phyloP scores from a whole-genome alignment of 805 yeast species.

The Candida patagonica region DNA sequence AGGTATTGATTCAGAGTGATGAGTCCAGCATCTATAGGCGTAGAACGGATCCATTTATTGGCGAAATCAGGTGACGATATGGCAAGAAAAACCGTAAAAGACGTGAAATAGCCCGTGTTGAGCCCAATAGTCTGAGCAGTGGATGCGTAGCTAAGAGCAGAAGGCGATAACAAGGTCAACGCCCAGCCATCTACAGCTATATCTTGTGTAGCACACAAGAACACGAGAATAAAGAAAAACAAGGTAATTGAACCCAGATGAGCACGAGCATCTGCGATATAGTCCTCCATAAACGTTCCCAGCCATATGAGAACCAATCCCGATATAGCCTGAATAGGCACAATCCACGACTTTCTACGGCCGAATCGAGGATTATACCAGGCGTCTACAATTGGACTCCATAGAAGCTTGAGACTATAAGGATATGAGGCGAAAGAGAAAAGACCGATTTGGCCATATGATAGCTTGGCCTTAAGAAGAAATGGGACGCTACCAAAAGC shows the following conservation, averaged over 20 bases:
- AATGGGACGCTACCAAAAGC: constrained; percentile 95
- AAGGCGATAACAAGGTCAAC: constrained; percentile 68
- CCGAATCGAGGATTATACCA: constrained; percentile 60
- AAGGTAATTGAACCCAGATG: constrained; percentile 51
- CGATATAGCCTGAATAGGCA: constrained; percentile 81
- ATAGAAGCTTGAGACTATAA: constrained; percentile 78
- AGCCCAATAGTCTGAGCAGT: constrained; percentile 96
- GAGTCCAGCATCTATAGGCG: constrained; percentile 56
- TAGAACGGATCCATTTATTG: constrained; percentile 63
- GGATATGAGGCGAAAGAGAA: constrained; percentile 93
- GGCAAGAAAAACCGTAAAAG: constrained; percentile 86
- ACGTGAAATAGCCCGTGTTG: constrained; percentile 83
- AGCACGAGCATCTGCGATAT: constrained; percentile 37
- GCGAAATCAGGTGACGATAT: constrained; percentile 89
- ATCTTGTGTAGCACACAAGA: constrained; percentile 94
- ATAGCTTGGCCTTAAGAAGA: constrained; percentile 67
- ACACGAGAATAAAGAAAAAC: constrained; percentile 67
- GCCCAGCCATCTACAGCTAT: constrained; percentile 99
- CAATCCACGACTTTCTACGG: constrained; percentile 85
- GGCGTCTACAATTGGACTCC: constrained; percentile 97
- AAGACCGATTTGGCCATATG: constrained; percentile 83
- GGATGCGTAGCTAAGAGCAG: constrained; percentile 80
- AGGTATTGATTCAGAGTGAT: constrained; percentile 68
- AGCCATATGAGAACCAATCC: constrained; percentile 56
- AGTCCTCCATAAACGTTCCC: constrained; percentile 46